Conservation (phyloP, 192 early-diverging fungal species). For the Allomyces macrogynus region DNA sequence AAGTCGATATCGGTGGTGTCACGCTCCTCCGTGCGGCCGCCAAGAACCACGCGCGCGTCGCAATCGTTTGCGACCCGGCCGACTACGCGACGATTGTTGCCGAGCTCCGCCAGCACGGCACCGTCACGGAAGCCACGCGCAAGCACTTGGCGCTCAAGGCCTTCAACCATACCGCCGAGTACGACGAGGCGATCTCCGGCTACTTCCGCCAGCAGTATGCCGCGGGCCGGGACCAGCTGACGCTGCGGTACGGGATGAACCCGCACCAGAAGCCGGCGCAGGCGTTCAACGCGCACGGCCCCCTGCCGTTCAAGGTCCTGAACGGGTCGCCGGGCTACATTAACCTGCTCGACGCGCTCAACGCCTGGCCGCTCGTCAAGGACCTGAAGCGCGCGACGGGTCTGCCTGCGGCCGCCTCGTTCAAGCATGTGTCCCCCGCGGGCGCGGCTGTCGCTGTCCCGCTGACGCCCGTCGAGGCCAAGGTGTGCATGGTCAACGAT, state of each 20-base stretch:
- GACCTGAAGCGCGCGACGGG: constrained; percentile 67
- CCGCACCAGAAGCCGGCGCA: constrained; percentile 97
- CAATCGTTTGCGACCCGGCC: constrained; percentile 74
- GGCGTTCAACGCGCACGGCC: constrained; percentile 51
- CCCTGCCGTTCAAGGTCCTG: constrained; percentile 75
- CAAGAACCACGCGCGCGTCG: constrained; percentile 93
- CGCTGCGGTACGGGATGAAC: constrained; percentile 92
- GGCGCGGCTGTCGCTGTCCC: constrained; percentile 84
- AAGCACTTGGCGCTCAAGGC: constrained; percentile 78
- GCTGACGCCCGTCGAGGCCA: constrained; percentile 54
- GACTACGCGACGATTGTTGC: constrained; percentile 66
- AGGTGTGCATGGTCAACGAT: constrained; percentile 83
- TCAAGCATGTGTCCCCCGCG: constrained; percentile 98
- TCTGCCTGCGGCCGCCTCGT: constrained; percentile 90
- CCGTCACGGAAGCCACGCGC: constrained; percentile 47
- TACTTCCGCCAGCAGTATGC: constrained; percentile 90
- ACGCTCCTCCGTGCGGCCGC: constrained; percentile 94
- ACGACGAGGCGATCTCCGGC: constrained; percentile 81
- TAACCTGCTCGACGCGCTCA: constrained; percentile 91
- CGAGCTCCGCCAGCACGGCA: constrained; percentile 44
- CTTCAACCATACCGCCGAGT: constrained; percentile 87
- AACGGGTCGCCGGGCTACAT: constrained; percentile 94
- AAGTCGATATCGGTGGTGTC: constrained; percentile 96
- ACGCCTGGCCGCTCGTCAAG: constrained; percentile 94
- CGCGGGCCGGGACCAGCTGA: constrained; percentile 43